Conservation (phyloP, 1,284 basidiomycete genomes). For the Pseudomicrostroma phylloplanum region DNA sequence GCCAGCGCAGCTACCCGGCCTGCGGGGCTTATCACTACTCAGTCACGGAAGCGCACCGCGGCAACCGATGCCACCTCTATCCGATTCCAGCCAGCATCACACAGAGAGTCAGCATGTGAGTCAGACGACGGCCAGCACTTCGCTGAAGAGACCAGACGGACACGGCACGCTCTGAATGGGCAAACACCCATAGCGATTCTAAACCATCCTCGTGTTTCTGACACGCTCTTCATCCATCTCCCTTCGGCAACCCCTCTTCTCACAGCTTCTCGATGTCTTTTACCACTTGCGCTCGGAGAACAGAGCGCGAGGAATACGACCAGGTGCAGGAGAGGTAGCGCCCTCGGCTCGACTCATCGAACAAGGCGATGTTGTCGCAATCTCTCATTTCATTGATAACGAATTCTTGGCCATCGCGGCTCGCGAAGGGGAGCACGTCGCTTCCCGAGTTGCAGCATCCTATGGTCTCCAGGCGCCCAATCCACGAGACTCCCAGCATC, state of each 20-base stretch:
- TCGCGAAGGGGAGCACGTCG: neutral
- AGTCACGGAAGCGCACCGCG: neutral
- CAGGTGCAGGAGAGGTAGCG: neutral
- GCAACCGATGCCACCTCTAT: neutral
- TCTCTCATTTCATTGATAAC: neutral
- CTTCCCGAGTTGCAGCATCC: neutral
- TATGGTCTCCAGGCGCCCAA: neutral
- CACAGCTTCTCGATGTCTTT: neutral
- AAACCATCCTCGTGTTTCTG: neutral
- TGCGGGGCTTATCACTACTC: neutral
- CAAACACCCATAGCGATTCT: too few relatives aligned
- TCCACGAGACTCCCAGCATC: neutral
- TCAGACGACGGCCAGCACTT: neutral
- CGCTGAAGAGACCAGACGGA: neutral
- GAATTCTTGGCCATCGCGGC: neutral
- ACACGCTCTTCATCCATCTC: neutral
- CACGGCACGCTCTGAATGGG: too few relatives aligned
- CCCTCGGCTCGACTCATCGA: neutral
- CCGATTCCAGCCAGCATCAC: neutral
- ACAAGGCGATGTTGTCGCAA: neutral
- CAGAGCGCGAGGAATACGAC: neutral
- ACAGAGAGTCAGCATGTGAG: neutral
- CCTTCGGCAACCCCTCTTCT: neutral
- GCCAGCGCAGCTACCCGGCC: neutral
- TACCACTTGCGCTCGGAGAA: neutral